Conservation (phyloP, 176 grass and related monocot genomes). For the Oryza brachyantha region DNA sequence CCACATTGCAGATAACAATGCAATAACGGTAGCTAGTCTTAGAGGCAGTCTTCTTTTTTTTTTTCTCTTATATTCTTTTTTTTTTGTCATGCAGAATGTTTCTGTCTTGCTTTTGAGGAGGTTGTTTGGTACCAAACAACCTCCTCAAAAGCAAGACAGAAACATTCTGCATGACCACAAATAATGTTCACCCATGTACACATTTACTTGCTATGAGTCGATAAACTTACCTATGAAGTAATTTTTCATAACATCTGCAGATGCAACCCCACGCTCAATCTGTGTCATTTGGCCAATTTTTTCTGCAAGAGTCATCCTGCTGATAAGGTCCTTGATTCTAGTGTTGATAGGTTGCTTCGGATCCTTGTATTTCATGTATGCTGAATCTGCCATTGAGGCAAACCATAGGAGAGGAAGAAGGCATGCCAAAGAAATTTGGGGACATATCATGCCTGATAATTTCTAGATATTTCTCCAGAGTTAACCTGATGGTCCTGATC, state of each 20-base stretch:
- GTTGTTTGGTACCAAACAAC: too few species aligned
- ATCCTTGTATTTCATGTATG: conserved; percentile 87
- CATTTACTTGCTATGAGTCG: not conserved
- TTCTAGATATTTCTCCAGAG: not conserved
- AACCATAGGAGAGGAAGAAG: conserved; percentile 53
- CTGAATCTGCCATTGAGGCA: conserved; percentile 48
- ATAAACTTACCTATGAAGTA: conserved; percentile 79
- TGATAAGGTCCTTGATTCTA: conserved; percentile 77
- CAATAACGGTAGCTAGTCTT: not conserved
- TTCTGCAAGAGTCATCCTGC: conserved; percentile 93
- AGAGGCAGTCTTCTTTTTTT: not conserved
- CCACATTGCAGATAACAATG: conserved; percentile 5
- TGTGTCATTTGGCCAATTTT: conserved; percentile 96
- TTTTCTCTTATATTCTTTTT: too few species aligned
- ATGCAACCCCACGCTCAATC: conserved; percentile 82
- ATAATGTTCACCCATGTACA: not conserved
- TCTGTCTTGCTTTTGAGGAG: too few species aligned
- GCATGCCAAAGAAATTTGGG: conserved; percentile 26
- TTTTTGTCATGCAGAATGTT: too few species aligned
- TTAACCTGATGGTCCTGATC: not conserved
- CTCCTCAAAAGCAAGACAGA: not conserved
- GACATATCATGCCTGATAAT: conserved; percentile 31
- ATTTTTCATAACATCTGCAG: conserved; percentile 73
- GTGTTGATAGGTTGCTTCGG: conserved; percentile 63
- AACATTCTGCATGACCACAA: not conserved